Base-by-base conservation (phyloP, 1,284 basidiomycete species). In the Tylopilus sp. region DNA sequence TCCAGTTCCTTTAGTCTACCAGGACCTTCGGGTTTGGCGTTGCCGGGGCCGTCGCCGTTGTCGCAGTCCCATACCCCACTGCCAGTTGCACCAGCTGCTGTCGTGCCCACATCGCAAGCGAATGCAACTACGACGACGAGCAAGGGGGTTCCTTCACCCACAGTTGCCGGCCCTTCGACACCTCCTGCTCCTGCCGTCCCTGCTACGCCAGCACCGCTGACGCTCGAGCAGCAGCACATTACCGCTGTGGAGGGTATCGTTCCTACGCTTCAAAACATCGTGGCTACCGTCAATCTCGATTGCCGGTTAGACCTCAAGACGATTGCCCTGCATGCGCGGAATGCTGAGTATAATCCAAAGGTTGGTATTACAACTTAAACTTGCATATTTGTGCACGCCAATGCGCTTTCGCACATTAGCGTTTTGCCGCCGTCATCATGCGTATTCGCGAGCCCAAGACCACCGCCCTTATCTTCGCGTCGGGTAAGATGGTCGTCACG, bases 351-450 rank as follows among this genome's bases (percentile, higher is more conserved):
- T 74, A 99, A 98, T 69, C 96, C 96, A 43, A 99, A 99, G 91
- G 94, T 97, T 81, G 71, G 89, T 87, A 77, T 67, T 59, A 65
- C 71, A 59, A 61, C 60, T 69, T 65, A 52, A 40, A 58, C 59
- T 69, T 68, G 65, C 68, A 69, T 59, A 55, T 61, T 62, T 71
- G 69, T 76, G 75, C 77, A 80, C 75, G 75, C 77, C 82, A 78
- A 81, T 77, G 67, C 68, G 73, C 74, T 75, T 74, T 75, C 72
- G 76, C 76, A 73, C 61, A 56, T 66, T 80, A 98, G 94, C 94
- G 96, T 87, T 99, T 99, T 76, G 96, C 96, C 59, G 96, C 96
- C 54, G 96, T 99, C 58, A 99, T 99, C 74, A 99, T 99, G 96
- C 92, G 96, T 74, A 99, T 99, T 67, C 93, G 96, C 62, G 95